Evolutionary conservation across 768 basidiomycete genomes (phyloP), one percentile per base, ranked within the genome.

Genomic region (Trametes gibbosa): DNA sequence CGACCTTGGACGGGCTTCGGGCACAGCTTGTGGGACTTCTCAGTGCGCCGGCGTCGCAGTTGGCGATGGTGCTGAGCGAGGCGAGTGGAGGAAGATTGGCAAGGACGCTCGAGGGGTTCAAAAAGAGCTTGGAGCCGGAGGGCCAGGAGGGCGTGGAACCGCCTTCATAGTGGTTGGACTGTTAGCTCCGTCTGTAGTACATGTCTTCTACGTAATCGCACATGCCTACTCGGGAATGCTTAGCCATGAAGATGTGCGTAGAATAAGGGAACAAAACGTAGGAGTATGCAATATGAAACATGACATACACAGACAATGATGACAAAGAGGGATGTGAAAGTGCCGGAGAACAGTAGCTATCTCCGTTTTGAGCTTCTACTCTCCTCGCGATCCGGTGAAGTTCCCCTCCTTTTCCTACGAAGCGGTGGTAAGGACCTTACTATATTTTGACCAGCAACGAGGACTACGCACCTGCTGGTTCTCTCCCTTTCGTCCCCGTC

Each of bases 1-100:
- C 94, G 21, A 83, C 87, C 43, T 72, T 96, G 67, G 88, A 89
- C 39, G 86, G 84, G 2, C 72, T 97, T 60, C 75, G 89, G 52
- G 86, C 86, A 17, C 93, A 96, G 72, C 80, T 98, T 56, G 87
- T 95, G 14, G 95, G 94, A 8, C 62, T 97, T 73, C 70, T 98
- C 60, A 87, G 87, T 57, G 78, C 84, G 14, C 92, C 91, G 43
- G 86, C 83, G 12, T 77, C 82, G 61, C 87, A 91, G 72, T 77
- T 95, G 47, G 83, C 89, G 3, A 85, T 83, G 47, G 80, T 90
- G 42, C 70, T 92, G 58, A 81, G 79, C 56, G 82, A 87, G 69
- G 87, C 88, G 40, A 79, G 81, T 48, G 89, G 89, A 42, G 89
- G 85, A 34, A 80, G 76, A 60, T 69, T 90, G 69, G 83, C 86